phyloP scores from a whole-genome alignment of 2,329 filamentous ascomycete species.

The Mycosphaerella sp. region DNA sequence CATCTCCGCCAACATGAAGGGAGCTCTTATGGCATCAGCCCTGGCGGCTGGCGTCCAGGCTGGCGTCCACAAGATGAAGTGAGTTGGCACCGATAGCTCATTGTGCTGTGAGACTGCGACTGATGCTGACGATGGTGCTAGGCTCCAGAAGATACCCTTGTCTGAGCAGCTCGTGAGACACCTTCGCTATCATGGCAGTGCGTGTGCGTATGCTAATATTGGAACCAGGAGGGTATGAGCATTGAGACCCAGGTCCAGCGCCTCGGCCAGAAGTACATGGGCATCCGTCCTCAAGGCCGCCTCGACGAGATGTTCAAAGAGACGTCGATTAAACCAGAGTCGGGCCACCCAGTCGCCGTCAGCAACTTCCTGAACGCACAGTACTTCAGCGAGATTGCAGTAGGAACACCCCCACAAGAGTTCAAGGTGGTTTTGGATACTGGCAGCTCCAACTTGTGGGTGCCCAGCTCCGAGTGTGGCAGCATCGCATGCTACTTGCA shows the following conservation, averaged over 20 bases:
- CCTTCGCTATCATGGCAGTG: conserved; percentile 3
- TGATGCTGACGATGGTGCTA: conserved; percentile 30
- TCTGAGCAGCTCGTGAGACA: conserved; percentile 79
- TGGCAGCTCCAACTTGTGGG: conserved; percentile 98
- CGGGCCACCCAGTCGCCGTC: conserved; percentile 75
- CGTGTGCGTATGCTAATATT: conserved; percentile 7
- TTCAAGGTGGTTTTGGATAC: conserved; percentile 99
- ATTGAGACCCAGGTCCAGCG: conserved; percentile 75
- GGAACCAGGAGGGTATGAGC: conserved; percentile 61
- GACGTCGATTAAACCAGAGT: conserved; percentile 59
- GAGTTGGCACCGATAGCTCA: conserved; percentile 1
- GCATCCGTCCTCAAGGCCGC: conserved; percentile 63
- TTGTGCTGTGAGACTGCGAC: background rate
- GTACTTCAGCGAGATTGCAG: conserved; percentile 95
- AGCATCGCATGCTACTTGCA: conserved; percentile 99
- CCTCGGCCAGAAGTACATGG: conserved; percentile 95
- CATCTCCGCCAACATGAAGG: conserved; percentile 62
- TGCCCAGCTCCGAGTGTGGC: conserved; percentile 80
- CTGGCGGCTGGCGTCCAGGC: conserved; percentile 67
- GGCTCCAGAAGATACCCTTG: conserved; percentile 79
- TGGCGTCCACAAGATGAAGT: conserved; percentile 72
- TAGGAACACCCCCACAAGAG: conserved; percentile 84
- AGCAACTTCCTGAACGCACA: conserved; percentile 99
- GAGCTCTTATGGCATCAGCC: conserved; percentile 65
- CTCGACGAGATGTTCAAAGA: conserved; percentile 74